A percentile compares a stretch with the other conserved stretches of the same genome.
Evolutionary conservation across 495 filamentous ascomycete genomes (phyloP).

Genomic region (Neohortaea acidophila): DNA sequence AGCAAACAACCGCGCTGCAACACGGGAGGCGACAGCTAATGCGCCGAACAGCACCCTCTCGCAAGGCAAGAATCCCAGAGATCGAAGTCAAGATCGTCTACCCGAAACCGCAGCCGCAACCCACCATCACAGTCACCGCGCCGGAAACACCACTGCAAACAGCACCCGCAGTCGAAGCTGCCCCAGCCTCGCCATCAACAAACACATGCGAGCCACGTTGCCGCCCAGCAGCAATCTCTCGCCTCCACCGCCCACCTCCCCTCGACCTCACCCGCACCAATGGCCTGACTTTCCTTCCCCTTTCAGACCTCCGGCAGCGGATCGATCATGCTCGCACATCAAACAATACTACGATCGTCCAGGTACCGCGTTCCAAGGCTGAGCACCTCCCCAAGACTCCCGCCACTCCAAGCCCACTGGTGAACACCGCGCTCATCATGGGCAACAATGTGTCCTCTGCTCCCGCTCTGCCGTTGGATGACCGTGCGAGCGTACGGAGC

Average conservation of each 20-base stretch:
- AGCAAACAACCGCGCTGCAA: neutral
- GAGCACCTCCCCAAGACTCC: constrained; percentile 1
- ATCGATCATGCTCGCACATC: constrained; percentile 10
- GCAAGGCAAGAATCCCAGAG: constrained; percentile 2
- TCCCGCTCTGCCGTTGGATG: constrained; percentile 1
- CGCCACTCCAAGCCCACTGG: neutral
- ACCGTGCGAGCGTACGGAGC: constrained; percentile 9
- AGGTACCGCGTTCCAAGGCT: neutral
- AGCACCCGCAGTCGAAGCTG: too few species aligned
- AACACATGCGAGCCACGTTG: constrained; percentile 15
- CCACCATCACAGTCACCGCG: constrained; percentile 1
- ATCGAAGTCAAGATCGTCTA: too few species aligned
- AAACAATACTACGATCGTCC: neutral
- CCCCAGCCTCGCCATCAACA: constrained; percentile 7
- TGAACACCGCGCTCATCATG: too few species aligned
- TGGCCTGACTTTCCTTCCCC: constrained; percentile 4
- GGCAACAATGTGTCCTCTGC: constrained; percentile 11
- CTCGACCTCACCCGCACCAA: constrained; percentile 9
- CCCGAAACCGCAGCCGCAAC: constrained; percentile 4
- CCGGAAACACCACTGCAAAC: neutral
- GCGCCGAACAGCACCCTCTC: neutral
- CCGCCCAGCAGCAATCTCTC: constrained; percentile 1
- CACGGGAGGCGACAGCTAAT: neutral
- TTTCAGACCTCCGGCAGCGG: neutral
- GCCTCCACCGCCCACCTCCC: constrained; percentile 5